Evolutionary conservation across 2,329 filamentous ascomycete genomes (phyloP).

Genomic region (Didymella sp.): DNA sequence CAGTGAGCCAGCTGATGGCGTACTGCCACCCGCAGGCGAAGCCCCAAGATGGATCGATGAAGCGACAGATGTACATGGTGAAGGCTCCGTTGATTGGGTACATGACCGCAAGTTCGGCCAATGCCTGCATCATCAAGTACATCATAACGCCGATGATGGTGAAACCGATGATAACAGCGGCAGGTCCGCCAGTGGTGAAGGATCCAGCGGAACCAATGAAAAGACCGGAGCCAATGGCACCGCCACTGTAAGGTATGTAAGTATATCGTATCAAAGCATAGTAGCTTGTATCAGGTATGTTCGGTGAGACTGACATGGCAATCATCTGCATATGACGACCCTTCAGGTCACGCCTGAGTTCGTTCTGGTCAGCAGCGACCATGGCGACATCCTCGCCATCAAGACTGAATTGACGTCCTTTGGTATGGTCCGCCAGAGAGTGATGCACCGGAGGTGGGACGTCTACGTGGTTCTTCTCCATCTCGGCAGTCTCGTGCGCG

Average conservation of each 20-base stretch:
- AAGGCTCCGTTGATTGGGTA: slow-evolving; percentile 53
- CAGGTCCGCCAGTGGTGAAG: slow-evolving; percentile 16
- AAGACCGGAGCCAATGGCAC: slow-evolving; percentile 65
- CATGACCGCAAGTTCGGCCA: slow-evolving; percentile 52
- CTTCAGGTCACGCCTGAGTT: slow-evolving; percentile 47
- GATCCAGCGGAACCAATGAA: slow-evolving; percentile 61
- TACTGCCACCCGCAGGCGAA: slow-evolving; percentile 49
- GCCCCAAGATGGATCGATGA: slow-evolving; percentile 53
- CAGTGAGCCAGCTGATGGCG: slow-evolving; percentile 40
- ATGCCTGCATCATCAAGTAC: slow-evolving; percentile 48
- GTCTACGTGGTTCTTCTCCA: slow-evolving; percentile 4
- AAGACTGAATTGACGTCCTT: slow-evolving; percentile 7
- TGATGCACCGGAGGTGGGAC: not conserved
- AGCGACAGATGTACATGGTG: slow-evolving; percentile 51
- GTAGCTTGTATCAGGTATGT: not conserved
- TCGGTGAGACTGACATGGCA: slow-evolving; percentile 50
- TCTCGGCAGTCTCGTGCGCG: slow-evolving; percentile 9
- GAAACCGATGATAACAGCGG: slow-evolving; percentile 23
- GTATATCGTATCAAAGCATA: not conserved
- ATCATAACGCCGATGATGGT: slow-evolving; percentile 16
- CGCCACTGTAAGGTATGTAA: slow-evolving; percentile 46
- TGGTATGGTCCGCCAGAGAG: slow-evolving; percentile 3
- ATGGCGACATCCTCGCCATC: slow-evolving; percentile 7
- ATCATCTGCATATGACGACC: slow-evolving; percentile 66
- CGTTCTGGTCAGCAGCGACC: slow-evolving; percentile 4